Conservation (phyloP, 495 filamentous ascomycete genomes). For the Tetracladium setigerum region DNA sequence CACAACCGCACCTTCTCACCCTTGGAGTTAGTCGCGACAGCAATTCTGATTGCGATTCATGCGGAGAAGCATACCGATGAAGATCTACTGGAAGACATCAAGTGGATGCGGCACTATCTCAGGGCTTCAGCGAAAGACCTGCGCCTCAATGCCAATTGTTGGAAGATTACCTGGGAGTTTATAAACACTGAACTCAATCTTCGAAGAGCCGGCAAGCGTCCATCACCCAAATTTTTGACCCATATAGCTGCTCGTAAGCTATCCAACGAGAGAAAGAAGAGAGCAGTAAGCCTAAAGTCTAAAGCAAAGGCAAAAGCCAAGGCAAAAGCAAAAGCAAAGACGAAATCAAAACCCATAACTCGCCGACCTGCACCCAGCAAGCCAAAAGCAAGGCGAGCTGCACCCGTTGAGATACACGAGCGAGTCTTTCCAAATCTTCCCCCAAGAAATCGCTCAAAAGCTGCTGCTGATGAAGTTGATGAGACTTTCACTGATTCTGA, state of each 20-base stretch:
- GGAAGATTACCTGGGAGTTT: slow-evolving; percentile 30
- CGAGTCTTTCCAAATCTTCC: too few species aligned
- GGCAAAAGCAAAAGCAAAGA: background rate
- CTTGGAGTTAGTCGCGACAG: slow-evolving; percentile 35
- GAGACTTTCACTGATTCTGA: too few species aligned
- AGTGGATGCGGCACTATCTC: slow-evolving; percentile 27
- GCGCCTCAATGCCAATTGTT: slow-evolving; percentile 30
- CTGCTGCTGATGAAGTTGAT: too few species aligned
- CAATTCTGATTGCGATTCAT: slow-evolving; percentile 33
- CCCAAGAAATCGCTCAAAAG: too few species aligned
- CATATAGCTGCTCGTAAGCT: background rate
- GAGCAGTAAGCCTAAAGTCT: background rate
- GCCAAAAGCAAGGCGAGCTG: too few species aligned
- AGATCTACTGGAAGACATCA: slow-evolving; percentile 34
- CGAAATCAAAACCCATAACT: background rate
- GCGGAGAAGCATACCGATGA: slow-evolving; percentile 25
- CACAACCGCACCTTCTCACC: slow-evolving; percentile 33
- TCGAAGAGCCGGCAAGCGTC: background rate
- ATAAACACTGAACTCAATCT: slow-evolving; percentile 23
- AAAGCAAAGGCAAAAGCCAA: background rate
- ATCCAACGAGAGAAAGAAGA: background rate
- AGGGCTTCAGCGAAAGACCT: slow-evolving; percentile 31
- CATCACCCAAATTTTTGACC: too few species aligned
- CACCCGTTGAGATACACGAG: too few species aligned
- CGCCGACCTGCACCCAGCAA: too few species aligned